Evolutionary conservation across 331 rosid genomes (phyloP), one percentile per base, ranked within the genome.

Genomic region (Quercus lobata): DNA sequence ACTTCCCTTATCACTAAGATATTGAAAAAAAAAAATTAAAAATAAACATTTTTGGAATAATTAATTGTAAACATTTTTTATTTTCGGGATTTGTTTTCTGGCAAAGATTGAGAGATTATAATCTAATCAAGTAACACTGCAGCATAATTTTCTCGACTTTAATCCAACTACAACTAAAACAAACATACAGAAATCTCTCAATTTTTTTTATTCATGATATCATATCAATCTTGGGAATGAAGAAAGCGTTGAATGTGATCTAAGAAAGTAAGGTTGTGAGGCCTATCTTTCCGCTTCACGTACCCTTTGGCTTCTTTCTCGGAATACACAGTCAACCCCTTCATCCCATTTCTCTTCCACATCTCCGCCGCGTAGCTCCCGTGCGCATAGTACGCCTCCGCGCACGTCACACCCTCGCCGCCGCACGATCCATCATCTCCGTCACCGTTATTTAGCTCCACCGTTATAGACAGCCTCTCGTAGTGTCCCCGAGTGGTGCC

Each of bases 281-380:
- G 98, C 88, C 98, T 69, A 71, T 93, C 98, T 25, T 79, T 84
- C 44, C 98, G 94, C 79, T 86, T 88, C 76, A 93, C 98, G 57
- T 93, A 93, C 0, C 95, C 97, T 19, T 46, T 77, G 5, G 93
- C 83, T 14, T 87, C 95, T 68, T 87, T 89, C 85, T 84, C 86
- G 0, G 97, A 54, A 14, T 93, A 93, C 70, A 76, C 82, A 21
- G 57, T 32, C 15, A 91, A 77, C 1, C 92, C 88, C 69, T 77
- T 72, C 74, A 83, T 85, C 30, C 82, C 93, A 12, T 88, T 82
- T 82, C 85, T 91, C 81, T 71, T 86, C 98, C 97, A 91, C 61
- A 93, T 30, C 84, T 88, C 92, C 86, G 54, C 21, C 41, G 91
- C 97, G 81, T 90, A 93, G 74, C 81, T 90, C 17, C 80, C 1